Conservation (phyloP, 1,139 yeast genomes). For the Sporopachydermia cereana region DNA sequence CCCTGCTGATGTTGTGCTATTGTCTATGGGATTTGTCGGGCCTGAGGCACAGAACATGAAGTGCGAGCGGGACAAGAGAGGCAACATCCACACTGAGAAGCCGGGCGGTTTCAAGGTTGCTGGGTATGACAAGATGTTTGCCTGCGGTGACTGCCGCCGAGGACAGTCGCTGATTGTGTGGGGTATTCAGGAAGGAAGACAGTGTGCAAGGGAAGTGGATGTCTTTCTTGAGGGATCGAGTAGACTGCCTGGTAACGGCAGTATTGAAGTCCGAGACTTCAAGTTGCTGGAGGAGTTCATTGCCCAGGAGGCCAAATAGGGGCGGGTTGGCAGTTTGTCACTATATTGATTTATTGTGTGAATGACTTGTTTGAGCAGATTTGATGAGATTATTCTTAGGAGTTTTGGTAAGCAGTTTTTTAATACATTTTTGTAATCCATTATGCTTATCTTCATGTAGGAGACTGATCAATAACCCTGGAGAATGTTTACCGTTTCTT, state of each 20-base stretch:
- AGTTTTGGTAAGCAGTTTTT: too few species aligned
- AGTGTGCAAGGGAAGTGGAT: constrained; percentile 93
- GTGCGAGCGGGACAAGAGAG: constrained; percentile 70
- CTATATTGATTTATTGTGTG: too few species aligned
- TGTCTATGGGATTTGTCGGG: constrained; percentile 97
- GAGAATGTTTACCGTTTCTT: too few species aligned
- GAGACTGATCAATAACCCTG: too few species aligned
- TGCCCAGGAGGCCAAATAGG: too few species aligned
- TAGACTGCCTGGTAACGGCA: constrained; percentile 87
- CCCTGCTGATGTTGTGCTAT: constrained; percentile 87
- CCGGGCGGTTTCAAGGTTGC: constrained; percentile 63
- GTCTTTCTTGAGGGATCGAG: constrained; percentile 64
- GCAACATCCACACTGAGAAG: constrained; percentile 64
- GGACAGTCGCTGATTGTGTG: constrained; percentile 97
- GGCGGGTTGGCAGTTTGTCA: too few species aligned
- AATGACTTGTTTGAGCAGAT: too few species aligned
- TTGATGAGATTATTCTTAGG: too few species aligned
- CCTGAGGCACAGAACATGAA: constrained; percentile 79
- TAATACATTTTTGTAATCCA: too few species aligned
- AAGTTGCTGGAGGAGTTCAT: constrained; percentile 62
- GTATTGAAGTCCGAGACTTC: constrained; percentile 75
- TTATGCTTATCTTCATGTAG: too few species aligned
- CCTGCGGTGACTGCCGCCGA: constrained; percentile 98
- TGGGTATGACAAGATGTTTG: constrained; percentile 66
- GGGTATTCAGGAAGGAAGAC: constrained; percentile 99